Base-by-base conservation (phyloP, 257 asterid species). In the Solanum paucissectum region DNA sequence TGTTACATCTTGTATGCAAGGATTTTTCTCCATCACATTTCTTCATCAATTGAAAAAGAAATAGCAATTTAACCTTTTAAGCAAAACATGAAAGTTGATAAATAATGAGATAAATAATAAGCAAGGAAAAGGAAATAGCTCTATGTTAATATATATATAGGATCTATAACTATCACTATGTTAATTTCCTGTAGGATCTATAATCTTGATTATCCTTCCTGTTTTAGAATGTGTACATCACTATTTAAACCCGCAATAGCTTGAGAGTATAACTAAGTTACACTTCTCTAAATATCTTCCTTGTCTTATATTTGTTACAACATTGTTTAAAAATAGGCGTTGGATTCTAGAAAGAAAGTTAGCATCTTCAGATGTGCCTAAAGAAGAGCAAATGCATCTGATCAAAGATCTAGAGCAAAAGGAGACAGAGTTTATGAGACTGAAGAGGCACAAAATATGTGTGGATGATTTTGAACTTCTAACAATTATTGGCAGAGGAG, bases 381-480 rank as follows among this genome's bases (percentile, higher is more conserved):
- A 93, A 92, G 99, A 97, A 91, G 99, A 97, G 90, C 99, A 95
- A 79, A 89, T 97, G 34, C 92, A 91, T 88, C 94, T 93, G 86
- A 93, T 95, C 55, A 95, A 97, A 92, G 99, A 97, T 93, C 91
- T 97, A 87, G 99, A 97, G 90, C 92, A 98, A 64, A 95, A 95
- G 91, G 99, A 97, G 90, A 97, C 99, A 4, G 99, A 95, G 91
- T 97, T 90, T 92, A 97, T 97, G 96, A 93, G 99, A 90, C 90
- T 97, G 89, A 94, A 94, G 91, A 95, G 99, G 92, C 90, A 97
- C 93, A 97, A 97, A 91, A 95, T 97, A 88, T 95, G 98, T 71
- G 99, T 95, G 25, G 99, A 97, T 92, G 99, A 97, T 89, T 97
- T 97, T 89, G 99, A 95, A 93, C 98, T 93, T 89, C 95, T 97